Percentiles rank a stretch among this genome's conserved stretches.
phyloP scores from a whole-genome alignment of 495 filamentous ascomycete genomes.

The Penicillium roqueforti region DNA sequence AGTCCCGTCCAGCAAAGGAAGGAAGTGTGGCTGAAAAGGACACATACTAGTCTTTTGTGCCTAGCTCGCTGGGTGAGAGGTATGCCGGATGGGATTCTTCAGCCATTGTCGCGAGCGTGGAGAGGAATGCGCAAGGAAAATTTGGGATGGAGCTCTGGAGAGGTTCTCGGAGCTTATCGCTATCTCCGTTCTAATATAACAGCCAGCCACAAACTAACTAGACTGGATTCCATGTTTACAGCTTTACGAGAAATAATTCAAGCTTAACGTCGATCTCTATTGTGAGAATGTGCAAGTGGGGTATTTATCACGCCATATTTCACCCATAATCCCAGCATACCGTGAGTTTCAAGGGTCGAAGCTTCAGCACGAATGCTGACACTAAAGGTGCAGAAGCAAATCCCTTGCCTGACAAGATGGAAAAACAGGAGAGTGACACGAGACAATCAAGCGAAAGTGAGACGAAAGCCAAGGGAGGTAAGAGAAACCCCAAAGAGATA shows the following conservation, averaged over 20 bases:
- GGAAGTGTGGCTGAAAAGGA: neutral
- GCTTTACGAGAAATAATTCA: neutral
- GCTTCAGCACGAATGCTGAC: neutral
- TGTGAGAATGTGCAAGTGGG: conserved; percentile 24
- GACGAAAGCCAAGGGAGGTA: conserved; percentile 13
- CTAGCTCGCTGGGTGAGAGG: conserved; percentile 50
- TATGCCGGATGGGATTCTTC: conserved; percentile 36
- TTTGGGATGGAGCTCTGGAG: conserved; percentile 10
- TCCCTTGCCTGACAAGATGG: conserved; percentile 14
- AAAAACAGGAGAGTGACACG: neutral
- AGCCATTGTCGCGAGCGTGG: conserved; percentile 16
- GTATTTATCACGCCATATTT: conserved; percentile 24
- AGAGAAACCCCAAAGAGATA: conserved; percentile 3
- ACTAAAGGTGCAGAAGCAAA: conserved; percentile 17
- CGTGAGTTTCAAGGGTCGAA: neutral
- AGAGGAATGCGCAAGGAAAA: conserved; percentile 15
- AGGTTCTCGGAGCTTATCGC: conserved; percentile 17
- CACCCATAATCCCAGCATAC: conserved; percentile 8
- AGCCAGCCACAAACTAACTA: neutral
- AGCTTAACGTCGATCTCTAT: conserved; percentile 20
- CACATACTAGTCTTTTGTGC: conserved; percentile 53
- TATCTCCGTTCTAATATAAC: neutral
- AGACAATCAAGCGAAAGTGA: conserved; percentile 16
- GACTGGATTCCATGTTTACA: neutral
- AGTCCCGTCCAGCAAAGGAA: neutral